These are phyloP conservation scores for Amylostereum areolatum DNA, from an alignment of 1,284 basidiomycete species.

Conservation along the genomic window DNA sequence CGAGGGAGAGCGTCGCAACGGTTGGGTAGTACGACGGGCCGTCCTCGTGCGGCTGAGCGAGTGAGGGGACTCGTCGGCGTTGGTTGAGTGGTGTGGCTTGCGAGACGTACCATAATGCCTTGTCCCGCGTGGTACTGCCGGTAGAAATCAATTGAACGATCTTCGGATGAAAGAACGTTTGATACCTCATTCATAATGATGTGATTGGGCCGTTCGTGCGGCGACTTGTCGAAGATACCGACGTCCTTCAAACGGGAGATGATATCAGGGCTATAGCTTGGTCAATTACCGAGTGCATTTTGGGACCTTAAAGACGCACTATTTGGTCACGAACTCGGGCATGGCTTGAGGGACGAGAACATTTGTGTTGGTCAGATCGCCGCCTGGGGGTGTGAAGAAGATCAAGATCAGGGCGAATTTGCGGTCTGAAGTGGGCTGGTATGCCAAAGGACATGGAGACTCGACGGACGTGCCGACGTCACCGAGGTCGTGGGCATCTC, in stretches of 20 bases:
- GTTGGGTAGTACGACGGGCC: conserved; percentile 85
- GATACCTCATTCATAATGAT: conserved; percentile 83
- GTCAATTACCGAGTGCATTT: conserved; percentile 5
- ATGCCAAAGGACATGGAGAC: no score
- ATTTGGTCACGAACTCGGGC: conserved; percentile 56
- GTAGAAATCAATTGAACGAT: neutral
- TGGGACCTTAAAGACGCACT: conserved; percentile 39
- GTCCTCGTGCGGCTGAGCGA: conserved; percentile 82
- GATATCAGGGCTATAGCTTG: conserved; percentile 61
- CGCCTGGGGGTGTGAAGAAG: conserved; percentile 37
- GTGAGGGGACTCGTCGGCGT: conserved; percentile 3
- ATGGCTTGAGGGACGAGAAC: conserved; percentile 56
- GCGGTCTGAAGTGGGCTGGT: no score
- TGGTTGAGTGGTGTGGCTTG: conserved; percentile 6
- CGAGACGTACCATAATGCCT: conserved; percentile 75
- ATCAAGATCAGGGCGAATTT: no score
- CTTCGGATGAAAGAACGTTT: conserved; percentile 10
- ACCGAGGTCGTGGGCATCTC: no score
- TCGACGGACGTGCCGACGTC: no score
- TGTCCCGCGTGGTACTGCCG: conserved; percentile 79
- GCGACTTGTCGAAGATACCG: conserved; percentile 53
- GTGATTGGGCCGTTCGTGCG: conserved; percentile 74
- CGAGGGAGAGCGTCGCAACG: conserved; percentile 86
- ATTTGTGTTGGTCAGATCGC: conserved; percentile 59
- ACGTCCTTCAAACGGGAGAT: conserved; percentile 60